Percentiles rank a stretch among this genome's conserved stretches.
These are phyloP conservation scores for Leccinum subgranulosum DNA, from an alignment of 768 basidiomycete species.

Conservation along the genomic window DNA sequence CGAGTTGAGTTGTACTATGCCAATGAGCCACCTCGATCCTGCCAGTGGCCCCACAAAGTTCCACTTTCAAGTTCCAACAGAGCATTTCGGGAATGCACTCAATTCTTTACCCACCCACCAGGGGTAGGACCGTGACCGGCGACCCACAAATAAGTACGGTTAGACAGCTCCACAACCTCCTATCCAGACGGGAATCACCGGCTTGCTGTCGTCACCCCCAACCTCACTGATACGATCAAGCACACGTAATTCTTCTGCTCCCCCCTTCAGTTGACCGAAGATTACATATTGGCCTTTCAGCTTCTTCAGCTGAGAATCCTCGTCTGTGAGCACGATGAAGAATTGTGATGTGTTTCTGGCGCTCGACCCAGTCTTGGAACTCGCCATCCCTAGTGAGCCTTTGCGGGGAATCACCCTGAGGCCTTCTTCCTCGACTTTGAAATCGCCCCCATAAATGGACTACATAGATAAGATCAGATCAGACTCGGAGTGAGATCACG, in stretches of 20 bases:
- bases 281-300: constrained; percentile 49
- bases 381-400: constrained; percentile 52
- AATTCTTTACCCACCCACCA: not conserved
- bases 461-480: constrained; percentile 17
- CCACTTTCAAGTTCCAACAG: too few species aligned
- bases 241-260: constrained; percentile 30
- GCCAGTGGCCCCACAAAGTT: too few species aligned
- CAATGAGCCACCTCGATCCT: too few species aligned
- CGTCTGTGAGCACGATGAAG: constrained; percentile 45
- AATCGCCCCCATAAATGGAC: constrained; percentile 48
- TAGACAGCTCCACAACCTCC: constrained; percentile 34
- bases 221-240: constrained; percentile 34
- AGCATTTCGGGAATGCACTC: not conserved
- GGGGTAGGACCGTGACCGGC: not conserved
- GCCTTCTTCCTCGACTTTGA: constrained; percentile 51
- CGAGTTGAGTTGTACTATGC: too few species aligned
- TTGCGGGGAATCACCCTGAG: constrained; percentile 38
- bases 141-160: not conserved
- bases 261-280: constrained; percentile 38
- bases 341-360: constrained; percentile 47
- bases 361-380: constrained; percentile 42
- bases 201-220: constrained; percentile 35
- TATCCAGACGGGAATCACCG: constrained; percentile 41
- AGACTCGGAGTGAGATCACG: not conserved
- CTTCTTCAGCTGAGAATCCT: constrained; percentile 40